Evolutionary conservation across 441 rosid genomes (phyloP).

Genomic region (Populus hybrid): DNA sequence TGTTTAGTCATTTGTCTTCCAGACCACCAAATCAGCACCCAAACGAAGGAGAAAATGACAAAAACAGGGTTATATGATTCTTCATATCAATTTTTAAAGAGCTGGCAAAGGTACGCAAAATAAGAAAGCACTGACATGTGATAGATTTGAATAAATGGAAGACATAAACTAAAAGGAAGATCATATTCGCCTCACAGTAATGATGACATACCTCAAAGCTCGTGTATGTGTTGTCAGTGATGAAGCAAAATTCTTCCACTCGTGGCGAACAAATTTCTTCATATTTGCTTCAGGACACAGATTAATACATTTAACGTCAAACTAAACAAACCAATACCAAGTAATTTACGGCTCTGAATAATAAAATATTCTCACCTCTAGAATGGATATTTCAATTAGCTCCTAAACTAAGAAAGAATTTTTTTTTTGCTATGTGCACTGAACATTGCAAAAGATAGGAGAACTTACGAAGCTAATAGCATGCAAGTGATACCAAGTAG

Average conservation of each 20-base stretch:
- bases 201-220: slow-evolving; percentile 35
- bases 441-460: slow-evolving; percentile 9
- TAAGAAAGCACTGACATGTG: neutral
- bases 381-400: too few relatives aligned
- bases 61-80: neutral
- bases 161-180: neutral
- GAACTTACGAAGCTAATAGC: slow-evolving; percentile 93
- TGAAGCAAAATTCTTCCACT: slow-evolving; percentile 51
- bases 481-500: slow-evolving; percentile 89
- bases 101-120: neutral
- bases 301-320: slow-evolving; percentile 13
- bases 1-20: neutral
- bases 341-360: neutral
- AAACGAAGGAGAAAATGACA: too few relatives aligned
- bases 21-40: neutral
- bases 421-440: neutral
- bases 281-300: slow-evolving; percentile 56
- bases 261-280: slow-evolving; percentile 63
- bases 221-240: slow-evolving; percentile 51
- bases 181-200: neutral
- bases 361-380: too few relatives aligned
- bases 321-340: slow-evolving; percentile 1
- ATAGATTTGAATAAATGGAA: neutral
- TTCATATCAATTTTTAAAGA: neutral
- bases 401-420: too few relatives aligned